Conservation (phyloP, 2,329 filamentous ascomycete genomes). For the Onygenales sp. region DNA sequence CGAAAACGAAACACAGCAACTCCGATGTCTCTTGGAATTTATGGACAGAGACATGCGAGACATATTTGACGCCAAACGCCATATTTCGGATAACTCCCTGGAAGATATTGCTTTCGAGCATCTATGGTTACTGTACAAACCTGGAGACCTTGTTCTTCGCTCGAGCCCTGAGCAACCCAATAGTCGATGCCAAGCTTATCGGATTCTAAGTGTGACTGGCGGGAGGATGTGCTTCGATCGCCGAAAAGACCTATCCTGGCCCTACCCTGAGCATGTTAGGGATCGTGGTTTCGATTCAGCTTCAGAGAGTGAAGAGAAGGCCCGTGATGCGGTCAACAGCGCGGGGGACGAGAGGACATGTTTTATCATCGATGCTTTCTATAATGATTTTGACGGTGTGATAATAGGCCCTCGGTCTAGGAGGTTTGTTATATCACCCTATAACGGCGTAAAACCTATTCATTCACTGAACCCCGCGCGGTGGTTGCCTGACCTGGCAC, state of each 20-base stretch:
- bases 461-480: background rate
- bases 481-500: background rate
- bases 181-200: background rate
- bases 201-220: background rate
- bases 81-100: background rate
- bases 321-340: background rate
- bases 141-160: background rate
- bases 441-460: background rate
- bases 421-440: background rate
- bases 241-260: too few relatives aligned
- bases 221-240: background rate
- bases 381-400: background rate
- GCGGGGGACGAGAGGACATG: background rate
- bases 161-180: background rate
- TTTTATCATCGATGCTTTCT: background rate
- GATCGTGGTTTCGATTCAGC: background rate
- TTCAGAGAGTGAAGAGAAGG: constrained; percentile 1
- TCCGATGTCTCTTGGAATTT: constrained; percentile 1
- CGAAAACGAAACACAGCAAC: background rate
- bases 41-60: constrained; percentile 3
- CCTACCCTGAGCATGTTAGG: background rate
- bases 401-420: background rate
- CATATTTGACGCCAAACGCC: background rate
- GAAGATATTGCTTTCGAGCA: constrained; percentile 1
- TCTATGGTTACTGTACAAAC: constrained; percentile 1